phyloP scores from a whole-genome alignment of 1,284 basidiomycete genomes.

The Microbotryomycetes sp. region DNA sequence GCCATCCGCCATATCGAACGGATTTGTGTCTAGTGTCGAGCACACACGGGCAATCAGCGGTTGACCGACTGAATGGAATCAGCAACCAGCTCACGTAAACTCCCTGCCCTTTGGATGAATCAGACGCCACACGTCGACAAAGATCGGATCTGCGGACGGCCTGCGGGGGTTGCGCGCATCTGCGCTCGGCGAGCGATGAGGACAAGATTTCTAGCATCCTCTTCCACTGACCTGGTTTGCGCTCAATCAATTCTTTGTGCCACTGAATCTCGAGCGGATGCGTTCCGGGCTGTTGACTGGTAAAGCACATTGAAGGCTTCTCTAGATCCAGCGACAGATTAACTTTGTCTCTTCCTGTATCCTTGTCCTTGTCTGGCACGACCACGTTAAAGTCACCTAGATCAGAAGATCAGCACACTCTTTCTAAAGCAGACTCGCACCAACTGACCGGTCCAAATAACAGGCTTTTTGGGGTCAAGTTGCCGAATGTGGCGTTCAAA shows the following conservation, averaged over 20 bases:
- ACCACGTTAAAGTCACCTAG: slow-evolving; percentile 29
- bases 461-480: slow-evolving; percentile 69
- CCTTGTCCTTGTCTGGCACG: background rate
- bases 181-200: background rate
- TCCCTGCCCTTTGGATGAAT: slow-evolving; percentile 55
- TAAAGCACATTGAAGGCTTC: background rate
- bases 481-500: slow-evolving; percentile 63
- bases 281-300: slow-evolving; percentile 7
- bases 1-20: background rate
- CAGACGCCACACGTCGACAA: slow-evolving; percentile 70
- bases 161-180: slow-evolving; percentile 1
- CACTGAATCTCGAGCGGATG: slow-evolving; percentile 32
- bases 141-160: slow-evolving; percentile 1
- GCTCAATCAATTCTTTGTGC: slow-evolving; percentile 45
- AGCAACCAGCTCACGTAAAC: slow-evolving; percentile 78
- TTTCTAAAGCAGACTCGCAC: slow-evolving; percentile 64
- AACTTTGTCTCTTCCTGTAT: too few relatives aligned
- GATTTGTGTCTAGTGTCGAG: background rate
- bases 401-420: slow-evolving; percentile 40
- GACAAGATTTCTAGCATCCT: background rate
- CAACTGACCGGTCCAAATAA: slow-evolving; percentile 78
- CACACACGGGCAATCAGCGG: background rate
- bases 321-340: slow-evolving; percentile 38
- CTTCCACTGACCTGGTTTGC: background rate
- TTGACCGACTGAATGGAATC: slow-evolving; percentile 52